Percentiles rank a stretch among this genome's conserved stretches.
Evolutionary conservation across 805 yeast genomes (phyloP).

Genomic region (Candida cerambycidarum): DNA sequence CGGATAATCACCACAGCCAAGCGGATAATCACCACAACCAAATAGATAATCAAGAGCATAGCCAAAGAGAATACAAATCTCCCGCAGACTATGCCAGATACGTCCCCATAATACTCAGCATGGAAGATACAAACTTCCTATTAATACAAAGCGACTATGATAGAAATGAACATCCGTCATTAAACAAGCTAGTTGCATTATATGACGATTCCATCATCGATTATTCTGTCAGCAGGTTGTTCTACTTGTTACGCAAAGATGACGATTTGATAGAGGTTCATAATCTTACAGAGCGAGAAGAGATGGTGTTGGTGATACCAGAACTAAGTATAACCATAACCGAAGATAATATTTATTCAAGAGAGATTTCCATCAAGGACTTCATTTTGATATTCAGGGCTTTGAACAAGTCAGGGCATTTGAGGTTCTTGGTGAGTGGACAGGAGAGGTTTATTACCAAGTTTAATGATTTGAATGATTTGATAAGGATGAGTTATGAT

Average conservation of each 20-base stretch:
- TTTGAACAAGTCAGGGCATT: constrained; percentile 15
- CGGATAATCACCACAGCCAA: too few species aligned
- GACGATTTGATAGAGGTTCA: constrained; percentile 27
- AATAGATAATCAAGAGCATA: background rate
- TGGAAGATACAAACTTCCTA: constrained; percentile 27
- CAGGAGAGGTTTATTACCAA: constrained; percentile 28
- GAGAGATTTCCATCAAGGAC: constrained; percentile 25
- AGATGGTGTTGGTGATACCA: constrained; percentile 26
- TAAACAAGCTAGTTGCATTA: constrained; percentile 25
- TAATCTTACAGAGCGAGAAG: constrained; percentile 24
- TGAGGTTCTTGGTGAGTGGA: constrained; percentile 21
- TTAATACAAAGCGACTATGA: constrained; percentile 21
- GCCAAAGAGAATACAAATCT: background rate
- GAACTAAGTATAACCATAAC: constrained; percentile 29
- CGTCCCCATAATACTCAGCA: constrained; percentile 23
- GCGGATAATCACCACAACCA: too few species aligned
- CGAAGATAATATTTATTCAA: constrained; percentile 31
- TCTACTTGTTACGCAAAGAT: constrained; percentile 24
- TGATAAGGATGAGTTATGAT: constrained; percentile 13
- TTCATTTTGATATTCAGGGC: constrained; percentile 24
- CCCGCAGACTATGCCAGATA: background rate
- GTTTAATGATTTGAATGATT: constrained; percentile 23
- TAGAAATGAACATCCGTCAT: constrained; percentile 9
- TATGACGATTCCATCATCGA: constrained; percentile 22
- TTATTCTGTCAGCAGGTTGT: constrained; percentile 25